phyloP scores from a whole-genome alignment of 148 eudicot species.

The Diospyros lotus region DNA sequence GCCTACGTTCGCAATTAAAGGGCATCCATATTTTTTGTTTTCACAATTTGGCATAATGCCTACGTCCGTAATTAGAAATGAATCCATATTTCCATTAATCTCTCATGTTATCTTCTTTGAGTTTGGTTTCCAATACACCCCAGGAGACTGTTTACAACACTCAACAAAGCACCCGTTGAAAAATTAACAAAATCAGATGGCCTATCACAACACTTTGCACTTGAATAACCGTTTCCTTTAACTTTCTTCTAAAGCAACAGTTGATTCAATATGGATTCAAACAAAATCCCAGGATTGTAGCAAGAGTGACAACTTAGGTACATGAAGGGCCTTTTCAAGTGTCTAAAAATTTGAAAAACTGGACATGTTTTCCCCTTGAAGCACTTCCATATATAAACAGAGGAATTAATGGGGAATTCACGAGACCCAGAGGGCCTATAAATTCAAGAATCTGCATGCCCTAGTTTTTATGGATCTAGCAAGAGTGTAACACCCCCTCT shows the following conservation, averaged over 20 bases:
- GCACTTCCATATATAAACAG: conserved; percentile 70
- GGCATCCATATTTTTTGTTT: no score
- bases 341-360: conserved; percentile 51
- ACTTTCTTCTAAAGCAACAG: conserved; percentile 57
- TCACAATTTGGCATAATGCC: no score
- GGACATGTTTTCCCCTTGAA: conserved; percentile 75
- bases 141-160: conserved; percentile 48
- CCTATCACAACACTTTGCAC: conserved; percentile 77
- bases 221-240: conserved; percentile 53
- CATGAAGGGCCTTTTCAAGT: conserved; percentile 68
- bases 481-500: no score
- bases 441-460: conserved; percentile 46
- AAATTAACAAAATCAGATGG: conserved; percentile 79
- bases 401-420: conserved; percentile 73
- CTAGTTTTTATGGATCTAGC: no score
- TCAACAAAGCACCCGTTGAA: conserved; percentile 50
- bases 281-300: conserved; percentile 78
- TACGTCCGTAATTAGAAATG: conserved; percentile 37
- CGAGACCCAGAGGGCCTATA: conserved; percentile 60
- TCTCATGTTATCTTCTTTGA: conserved; percentile 33
- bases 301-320: conserved; percentile 75
- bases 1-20: no score
- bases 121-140: conserved; percentile 29
- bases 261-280: conserved; percentile 81
- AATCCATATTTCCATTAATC: conserved; percentile 66